These are phyloP conservation scores for Pterocarpus santalinus DNA, from an alignment of 306 rosid genomes.

Conservation along the genomic window DNA sequence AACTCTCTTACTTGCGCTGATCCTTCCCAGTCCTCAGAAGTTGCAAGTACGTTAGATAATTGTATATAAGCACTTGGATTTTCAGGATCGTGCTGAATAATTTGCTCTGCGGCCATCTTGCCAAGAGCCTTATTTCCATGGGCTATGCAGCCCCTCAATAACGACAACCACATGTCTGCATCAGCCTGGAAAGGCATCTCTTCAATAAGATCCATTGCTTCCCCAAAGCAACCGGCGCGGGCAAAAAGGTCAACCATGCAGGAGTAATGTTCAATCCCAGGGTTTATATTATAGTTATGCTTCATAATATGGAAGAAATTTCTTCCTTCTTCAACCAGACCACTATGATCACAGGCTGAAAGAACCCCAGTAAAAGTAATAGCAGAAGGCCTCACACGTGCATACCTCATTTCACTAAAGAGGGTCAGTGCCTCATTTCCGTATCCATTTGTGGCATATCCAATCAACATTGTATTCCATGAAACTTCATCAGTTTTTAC, in stretches of 20 bases:
- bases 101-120: conserved; percentile 64
- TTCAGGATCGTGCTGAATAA: conserved; percentile 69
- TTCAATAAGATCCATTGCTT: conserved; percentile 67
- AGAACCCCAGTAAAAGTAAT: conserved; percentile 75
- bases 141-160: conserved; percentile 75
- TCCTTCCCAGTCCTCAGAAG: conserved; percentile 79
- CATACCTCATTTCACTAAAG: conserved; percentile 65
- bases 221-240: conserved; percentile 70
- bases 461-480: conserved; percentile 86
- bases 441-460: conserved; percentile 84
- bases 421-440: conserved; percentile 73
- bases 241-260: conserved; percentile 79
- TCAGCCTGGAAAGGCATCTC: conserved; percentile 75
- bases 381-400: conserved; percentile 63
- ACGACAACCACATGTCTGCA: conserved; percentile 72
- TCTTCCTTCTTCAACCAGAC: conserved; percentile 77
- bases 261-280: conserved; percentile 71
- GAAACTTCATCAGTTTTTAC: conserved; percentile 69
- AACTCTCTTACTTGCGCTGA: conserved; percentile 66
- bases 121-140: conserved; percentile 66
- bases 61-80: conserved; percentile 78
- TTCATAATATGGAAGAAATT: conserved; percentile 66
- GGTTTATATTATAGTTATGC: conserved; percentile 58
- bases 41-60: conserved; percentile 73
- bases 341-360: conserved; percentile 83